Base-by-base conservation (phyloP, 768 basidiomycete genomes). In the Termitomyces titanicus region DNA sequence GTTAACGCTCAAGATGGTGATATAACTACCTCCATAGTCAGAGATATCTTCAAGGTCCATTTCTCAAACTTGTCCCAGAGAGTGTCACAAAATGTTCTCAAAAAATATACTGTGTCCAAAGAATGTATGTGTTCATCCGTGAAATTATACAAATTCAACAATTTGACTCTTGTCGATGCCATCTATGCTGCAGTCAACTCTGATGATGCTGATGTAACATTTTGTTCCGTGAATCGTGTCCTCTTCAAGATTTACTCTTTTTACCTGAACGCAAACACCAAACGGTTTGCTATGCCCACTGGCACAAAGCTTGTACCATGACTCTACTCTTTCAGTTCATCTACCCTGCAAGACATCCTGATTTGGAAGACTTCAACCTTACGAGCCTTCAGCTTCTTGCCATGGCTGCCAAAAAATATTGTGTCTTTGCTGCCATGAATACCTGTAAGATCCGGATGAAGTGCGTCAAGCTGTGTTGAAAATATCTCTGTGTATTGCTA, bases 401-500 rank as follows among this genome's bases (percentile, higher is more conserved):
- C 11, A 29, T 15, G 4, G 50, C 39, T 3, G 39, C 50, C 9
- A 39, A 51, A 39, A 51, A 51, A 37, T 51, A 51, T 17, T 35
- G 29, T 17, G 50, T 51, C 17, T 45, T 39, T 27, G 22, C 50
- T 11, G 50, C 50, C 5, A 51, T 51, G 50, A 51, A 51, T 38
- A 22, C 39, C 7, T 51, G 50, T 27, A 51, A 51, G 27, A 51
- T 51, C 24, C 38, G 20, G 8, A 40, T 51, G 24, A 51, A 51
- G 50, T 51, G 17, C 10, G 39, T 49, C 48, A 13, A 37, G 15
- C 22, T 12, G 18, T 15, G 22, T 46, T 31, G 25, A 33, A 46
- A 4, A 29, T 10, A 10, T 29, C 3, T 45, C 15, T 1, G n/a
- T 25, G 24, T 17, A 3, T 27, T 7, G 5, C 25, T 38, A 29